Conservation (phyloP, 139 green algal genomes). For the Diplosphaera chodatii region DNA sequence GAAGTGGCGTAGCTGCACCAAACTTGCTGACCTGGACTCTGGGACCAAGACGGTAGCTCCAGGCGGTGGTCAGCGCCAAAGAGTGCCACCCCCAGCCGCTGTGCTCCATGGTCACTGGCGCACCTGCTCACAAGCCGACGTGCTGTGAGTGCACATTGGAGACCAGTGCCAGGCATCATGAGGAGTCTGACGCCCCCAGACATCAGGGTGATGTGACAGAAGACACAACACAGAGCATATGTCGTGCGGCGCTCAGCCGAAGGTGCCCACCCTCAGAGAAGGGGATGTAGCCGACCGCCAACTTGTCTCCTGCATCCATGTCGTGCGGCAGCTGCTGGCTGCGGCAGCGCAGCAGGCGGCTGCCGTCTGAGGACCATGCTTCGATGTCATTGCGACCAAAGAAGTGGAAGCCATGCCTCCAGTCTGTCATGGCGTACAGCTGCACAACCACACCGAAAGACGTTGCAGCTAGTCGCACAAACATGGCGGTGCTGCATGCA, state of each 20-base stretch:
- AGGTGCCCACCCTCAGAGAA: background rate
- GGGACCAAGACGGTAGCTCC: background rate
- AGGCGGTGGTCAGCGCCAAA: background rate
- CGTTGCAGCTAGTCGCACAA: too few relatives aligned
- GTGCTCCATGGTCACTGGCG: background rate
- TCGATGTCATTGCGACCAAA: background rate
- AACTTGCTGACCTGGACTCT: too few relatives aligned
- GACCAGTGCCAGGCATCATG: too few relatives aligned
- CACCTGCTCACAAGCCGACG: background rate
- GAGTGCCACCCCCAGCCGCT: background rate
- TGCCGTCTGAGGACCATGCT: background rate
- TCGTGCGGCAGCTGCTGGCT: background rate
- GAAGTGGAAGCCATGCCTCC: background rate
- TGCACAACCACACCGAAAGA: background rate
- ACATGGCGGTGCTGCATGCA: too few relatives aligned
- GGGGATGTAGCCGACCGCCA: background rate
- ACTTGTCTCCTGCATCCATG: background rate
- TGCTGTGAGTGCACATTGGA: too few relatives aligned
- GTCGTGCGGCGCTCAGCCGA: too few relatives aligned
- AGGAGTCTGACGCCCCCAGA: too few relatives aligned
- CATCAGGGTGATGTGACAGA: too few relatives aligned
- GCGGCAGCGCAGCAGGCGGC: background rate
- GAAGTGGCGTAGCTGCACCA: too few relatives aligned
- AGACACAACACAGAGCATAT: too few relatives aligned
- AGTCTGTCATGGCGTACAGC: background rate